Evolutionary conservation across 371 early-diverging fungal species (phyloP).

Genomic region (Apophysomyces elegans): DNA sequence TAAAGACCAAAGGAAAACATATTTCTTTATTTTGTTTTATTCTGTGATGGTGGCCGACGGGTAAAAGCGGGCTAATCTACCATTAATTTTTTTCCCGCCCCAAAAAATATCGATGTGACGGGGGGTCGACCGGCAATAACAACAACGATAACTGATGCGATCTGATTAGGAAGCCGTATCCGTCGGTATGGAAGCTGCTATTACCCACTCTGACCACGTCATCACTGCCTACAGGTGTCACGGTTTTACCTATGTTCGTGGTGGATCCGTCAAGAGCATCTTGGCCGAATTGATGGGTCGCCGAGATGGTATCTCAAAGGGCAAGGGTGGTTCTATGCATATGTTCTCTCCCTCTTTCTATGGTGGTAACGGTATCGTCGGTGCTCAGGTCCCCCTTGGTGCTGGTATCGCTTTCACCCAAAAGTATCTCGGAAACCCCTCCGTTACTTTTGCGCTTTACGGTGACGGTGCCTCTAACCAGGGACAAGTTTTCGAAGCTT

Average conservation of each 20-base stretch:
- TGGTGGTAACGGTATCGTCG: slow-evolving; percentile 99
- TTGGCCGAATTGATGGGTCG: slow-evolving; percentile 92
- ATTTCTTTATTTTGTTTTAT: background rate
- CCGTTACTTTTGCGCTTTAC: slow-evolving; percentile 91
- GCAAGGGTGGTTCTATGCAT: slow-evolving; percentile 99
- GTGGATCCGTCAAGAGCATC: slow-evolving; percentile 75
- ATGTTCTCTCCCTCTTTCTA: slow-evolving; percentile 97
- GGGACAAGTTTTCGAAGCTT: slow-evolving; percentile 99
- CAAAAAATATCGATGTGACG: slow-evolving; percentile 10
- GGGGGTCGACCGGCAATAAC: slow-evolving; percentile 6
- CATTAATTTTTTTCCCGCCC: slow-evolving; percentile 14
- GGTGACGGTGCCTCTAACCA: slow-evolving; percentile 99
- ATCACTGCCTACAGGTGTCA: slow-evolving; percentile 99
- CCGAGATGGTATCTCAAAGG: slow-evolving; percentile 89
- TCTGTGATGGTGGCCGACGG: slow-evolving; percentile 13
- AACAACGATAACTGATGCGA: slow-evolving; percentile 9
- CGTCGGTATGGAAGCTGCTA: slow-evolving; percentile 93
- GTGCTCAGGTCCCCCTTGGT: slow-evolving; percentile 99
- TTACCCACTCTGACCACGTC: slow-evolving; percentile 87
- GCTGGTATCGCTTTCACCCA: slow-evolving; percentile 97
- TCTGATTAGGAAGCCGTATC: slow-evolving; percentile 89
- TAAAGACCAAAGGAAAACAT: slow-evolving; percentile 29
- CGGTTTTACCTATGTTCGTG: slow-evolving; percentile 96
- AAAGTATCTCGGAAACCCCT: slow-evolving; percentile 83
- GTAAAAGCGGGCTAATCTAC: slow-evolving; percentile 23